Percentiles rank a stretch among this genome's conserved stretches.
Evolutionary conservation across 2,329 filamentous ascomycete genomes (phyloP).

Genomic region (Elsinoe perseae): DNA sequence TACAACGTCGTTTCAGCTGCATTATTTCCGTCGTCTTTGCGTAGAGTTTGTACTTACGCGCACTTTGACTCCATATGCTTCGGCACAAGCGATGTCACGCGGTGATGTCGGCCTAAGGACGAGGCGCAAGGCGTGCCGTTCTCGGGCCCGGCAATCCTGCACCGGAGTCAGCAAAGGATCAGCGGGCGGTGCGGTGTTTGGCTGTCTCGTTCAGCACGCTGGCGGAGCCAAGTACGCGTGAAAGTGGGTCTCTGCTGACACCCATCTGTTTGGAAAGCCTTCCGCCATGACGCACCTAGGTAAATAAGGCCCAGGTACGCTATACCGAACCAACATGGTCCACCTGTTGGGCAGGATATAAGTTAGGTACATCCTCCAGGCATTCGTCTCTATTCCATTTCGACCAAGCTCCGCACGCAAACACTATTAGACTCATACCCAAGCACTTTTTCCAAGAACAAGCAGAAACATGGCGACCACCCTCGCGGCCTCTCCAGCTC

Average conservation of each 20-base stretch:
- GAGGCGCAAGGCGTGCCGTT: neutral
- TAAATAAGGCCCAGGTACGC: neutral
- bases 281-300: neutral
- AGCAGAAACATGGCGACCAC: neutral
- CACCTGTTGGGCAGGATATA: neutral
- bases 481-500: neutral
- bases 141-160: slow-evolving; percentile 1
- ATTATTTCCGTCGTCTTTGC: no score
- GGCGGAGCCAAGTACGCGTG: slow-evolving; percentile 5
- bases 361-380: neutral
- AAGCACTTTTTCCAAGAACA: no score
- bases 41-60: no score
- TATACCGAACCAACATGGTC: neutral
- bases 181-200: neutral
- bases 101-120: neutral
- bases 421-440: neutral
- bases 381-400: neutral
- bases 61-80: neutral
- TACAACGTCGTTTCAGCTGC: no score
- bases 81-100: neutral
- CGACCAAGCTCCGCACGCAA: neutral
- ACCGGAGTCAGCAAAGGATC: neutral
- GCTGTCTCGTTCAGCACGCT: neutral
- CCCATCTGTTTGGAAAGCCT: neutral
- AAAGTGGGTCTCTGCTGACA: slow-evolving; percentile 9